Conservation (phyloP, 345 rosid species). For the Acer yangbiense region DNA sequence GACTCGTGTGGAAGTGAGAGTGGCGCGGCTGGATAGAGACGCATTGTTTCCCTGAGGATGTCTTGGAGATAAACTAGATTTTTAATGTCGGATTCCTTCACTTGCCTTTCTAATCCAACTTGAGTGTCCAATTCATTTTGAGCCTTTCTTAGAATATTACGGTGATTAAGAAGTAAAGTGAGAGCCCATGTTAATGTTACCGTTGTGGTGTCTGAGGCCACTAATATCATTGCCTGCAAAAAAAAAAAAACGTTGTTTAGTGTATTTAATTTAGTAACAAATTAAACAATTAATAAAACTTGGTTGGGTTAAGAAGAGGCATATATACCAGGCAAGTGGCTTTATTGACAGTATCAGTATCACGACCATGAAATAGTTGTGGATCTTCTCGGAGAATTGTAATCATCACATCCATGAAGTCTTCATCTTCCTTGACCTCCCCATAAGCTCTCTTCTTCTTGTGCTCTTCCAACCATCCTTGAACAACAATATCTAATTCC, state of each 20-base stretch:
- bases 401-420: slow-evolving; percentile 41
- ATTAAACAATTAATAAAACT: too few relatives aligned
- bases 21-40: slow-evolving; percentile 27
- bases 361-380: slow-evolving; percentile 9
- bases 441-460: slow-evolving; percentile 23
- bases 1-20: slow-evolving; percentile 23
- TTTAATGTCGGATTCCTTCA: slow-evolving; percentile 23
- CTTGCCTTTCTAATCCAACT: slow-evolving; percentile 28
- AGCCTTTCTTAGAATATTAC: slow-evolving; percentile 7
- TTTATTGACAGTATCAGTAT: slow-evolving; percentile 31
- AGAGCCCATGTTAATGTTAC: slow-evolving; percentile 27
- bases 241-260: neutral
- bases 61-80: slow-evolving; percentile 34
- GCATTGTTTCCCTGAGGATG: slow-evolving; percentile 24
- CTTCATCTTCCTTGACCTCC: slow-evolving; percentile 12
- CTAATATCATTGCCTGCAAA: slow-evolving; percentile 20
- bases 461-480: slow-evolving; percentile 45
- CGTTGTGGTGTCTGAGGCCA: slow-evolving; percentile 25
- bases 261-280: too few relatives aligned
- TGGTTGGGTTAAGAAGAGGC: too few relatives aligned
- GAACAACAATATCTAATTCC: slow-evolving; percentile 25
- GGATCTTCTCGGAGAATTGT: slow-evolving; percentile 13
- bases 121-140: slow-evolving; percentile 24
- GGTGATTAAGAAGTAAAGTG: slow-evolving; percentile 25
- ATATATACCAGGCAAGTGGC: slow-evolving; percentile 31